phyloP scores from a whole-genome alignment of 176 grass and related monocot genomes.

The Oryza nivara region DNA sequence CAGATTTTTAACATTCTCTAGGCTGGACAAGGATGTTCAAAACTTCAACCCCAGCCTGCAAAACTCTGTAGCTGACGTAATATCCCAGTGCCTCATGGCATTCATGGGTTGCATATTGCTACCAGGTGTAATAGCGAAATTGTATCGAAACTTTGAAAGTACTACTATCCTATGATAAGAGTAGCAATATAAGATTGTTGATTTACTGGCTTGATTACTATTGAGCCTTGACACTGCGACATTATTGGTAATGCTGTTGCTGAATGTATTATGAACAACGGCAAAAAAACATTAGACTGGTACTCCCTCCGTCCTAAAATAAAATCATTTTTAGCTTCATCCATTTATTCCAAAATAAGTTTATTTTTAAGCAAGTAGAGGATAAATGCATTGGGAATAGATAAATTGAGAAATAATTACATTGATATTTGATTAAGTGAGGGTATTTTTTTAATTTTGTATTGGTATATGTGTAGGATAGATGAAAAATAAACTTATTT shows the following conservation, averaged over 20 bases:
- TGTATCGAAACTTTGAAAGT: not conserved
- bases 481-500: too few relatives aligned
- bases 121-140: slow-evolving; percentile 2
- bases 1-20: not conserved
- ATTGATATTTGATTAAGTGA: too few relatives aligned
- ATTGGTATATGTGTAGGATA: too few relatives aligned
- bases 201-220: not conserved
- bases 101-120: not conserved
- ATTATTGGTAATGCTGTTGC: not conserved
- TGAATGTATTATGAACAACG: not conserved
- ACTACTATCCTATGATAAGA: not conserved
- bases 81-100: not conserved
- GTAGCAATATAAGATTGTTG: not conserved
- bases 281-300: too few relatives aligned
- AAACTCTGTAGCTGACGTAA: not conserved
- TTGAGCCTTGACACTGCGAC: not conserved
- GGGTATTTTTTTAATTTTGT: too few relatives aligned
- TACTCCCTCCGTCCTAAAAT: too few relatives aligned
- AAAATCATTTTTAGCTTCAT: too few relatives aligned
- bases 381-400: too few relatives aligned
- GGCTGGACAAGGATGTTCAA: not conserved
- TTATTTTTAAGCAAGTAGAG: too few relatives aligned
- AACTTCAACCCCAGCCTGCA: not conserved
- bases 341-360: too few relatives aligned
- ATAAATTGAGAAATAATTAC: too few relatives aligned